Evolutionary conservation across 2,329 filamentous ascomycete genomes (phyloP), one percentile per base, ranked within the genome.

Genomic region (Fusarium kyushuense): DNA sequence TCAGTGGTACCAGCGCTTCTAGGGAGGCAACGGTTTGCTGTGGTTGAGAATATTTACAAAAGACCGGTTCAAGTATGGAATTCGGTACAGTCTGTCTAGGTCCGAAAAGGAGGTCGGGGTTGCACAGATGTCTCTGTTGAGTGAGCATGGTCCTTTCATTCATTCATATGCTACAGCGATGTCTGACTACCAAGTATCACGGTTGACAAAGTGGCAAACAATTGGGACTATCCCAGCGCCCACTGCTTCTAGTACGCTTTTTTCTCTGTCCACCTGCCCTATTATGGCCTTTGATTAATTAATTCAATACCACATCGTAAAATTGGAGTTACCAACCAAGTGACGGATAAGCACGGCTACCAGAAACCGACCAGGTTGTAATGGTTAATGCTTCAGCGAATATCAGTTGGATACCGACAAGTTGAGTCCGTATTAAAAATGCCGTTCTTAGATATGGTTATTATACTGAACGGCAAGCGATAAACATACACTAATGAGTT

Each of bases 11-110:
- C 5, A 79, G 76, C 36, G 79, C 78, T 8, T 67, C 77, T 16
- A 74, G 75, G 12, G 79, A 82, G 61, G 73, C 79, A 13, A 81
- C 80, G 2, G 74, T 82, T 13, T 82, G 80, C 67, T 82, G 81
- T 55, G 80, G 79, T 38, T 82, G 32, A 29, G 19, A 16, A 11
- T 10, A n/a, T 33, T 19, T 7, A 23, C 5, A 5, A 4, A 43
- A 5, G n/a, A 23, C 23, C 19, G 10, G 9, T 40, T 14, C 23
- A 16, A 41, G 12, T 12, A 16, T 27, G 17, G 5, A 16, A 13
- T 21, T 16, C 6, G n/a, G 7, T 10, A 40, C 6, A 27, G 10
- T 29, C 14, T 9, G 13, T 27, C 32, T 12, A 33, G 32, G 7
- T 33, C 7, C n/a, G 6, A 41, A 13, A 8, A 10, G 16, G 5